Evolutionary conservation across 306 rosid species (phyloP).

Genomic region (Hippophae gyantsensis): DNA sequence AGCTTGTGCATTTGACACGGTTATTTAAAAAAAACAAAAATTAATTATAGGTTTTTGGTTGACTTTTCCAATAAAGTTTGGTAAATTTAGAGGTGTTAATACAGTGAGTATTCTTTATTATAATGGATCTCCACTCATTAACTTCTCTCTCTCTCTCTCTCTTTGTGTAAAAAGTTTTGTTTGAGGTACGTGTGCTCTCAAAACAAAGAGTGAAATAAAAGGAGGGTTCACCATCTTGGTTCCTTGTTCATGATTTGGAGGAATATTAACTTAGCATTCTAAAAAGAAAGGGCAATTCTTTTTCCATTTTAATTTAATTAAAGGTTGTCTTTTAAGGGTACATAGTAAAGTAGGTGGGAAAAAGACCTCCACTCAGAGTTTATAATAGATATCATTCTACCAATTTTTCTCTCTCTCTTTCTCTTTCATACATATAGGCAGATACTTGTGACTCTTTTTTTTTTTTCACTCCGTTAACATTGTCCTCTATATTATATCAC

Average conservation of each 20-base stretch:
- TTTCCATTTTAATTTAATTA: conserved; percentile 12
- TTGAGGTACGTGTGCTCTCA: conserved; percentile 60
- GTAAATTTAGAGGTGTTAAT: conserved; percentile 46
- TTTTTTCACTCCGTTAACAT: too few relatives aligned
- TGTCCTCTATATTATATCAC: too few relatives aligned
- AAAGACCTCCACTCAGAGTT: conserved; percentile 37
- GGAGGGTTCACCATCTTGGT: conserved; percentile 49
- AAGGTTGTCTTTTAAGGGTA: conserved; percentile 42
- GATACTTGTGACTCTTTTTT: too few relatives aligned
- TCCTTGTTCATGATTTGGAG: conserved; percentile 62
- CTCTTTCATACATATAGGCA: too few relatives aligned
- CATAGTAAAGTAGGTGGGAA: conserved; percentile 43
- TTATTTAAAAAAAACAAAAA: neutral
- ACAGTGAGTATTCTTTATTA: conserved; percentile 50
- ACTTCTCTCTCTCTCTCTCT: conserved; percentile 15
- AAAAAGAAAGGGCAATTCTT: conserved; percentile 40
- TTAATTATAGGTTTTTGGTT: conserved; percentile 52
- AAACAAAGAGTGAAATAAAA: conserved; percentile 57
- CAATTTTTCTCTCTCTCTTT: too few relatives aligned
- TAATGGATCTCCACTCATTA: conserved; percentile 65
- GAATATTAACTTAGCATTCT: conserved; percentile 74
- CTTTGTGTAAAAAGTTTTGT: conserved; percentile 11
- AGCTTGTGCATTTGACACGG: conserved; percentile 32
- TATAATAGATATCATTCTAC: too few relatives aligned
- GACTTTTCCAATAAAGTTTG: conserved; percentile 76